These are phyloP conservation scores for Didymella lethalis DNA, from an alignment of 2,329 filamentous ascomycete species.

Conservation along the genomic window DNA sequence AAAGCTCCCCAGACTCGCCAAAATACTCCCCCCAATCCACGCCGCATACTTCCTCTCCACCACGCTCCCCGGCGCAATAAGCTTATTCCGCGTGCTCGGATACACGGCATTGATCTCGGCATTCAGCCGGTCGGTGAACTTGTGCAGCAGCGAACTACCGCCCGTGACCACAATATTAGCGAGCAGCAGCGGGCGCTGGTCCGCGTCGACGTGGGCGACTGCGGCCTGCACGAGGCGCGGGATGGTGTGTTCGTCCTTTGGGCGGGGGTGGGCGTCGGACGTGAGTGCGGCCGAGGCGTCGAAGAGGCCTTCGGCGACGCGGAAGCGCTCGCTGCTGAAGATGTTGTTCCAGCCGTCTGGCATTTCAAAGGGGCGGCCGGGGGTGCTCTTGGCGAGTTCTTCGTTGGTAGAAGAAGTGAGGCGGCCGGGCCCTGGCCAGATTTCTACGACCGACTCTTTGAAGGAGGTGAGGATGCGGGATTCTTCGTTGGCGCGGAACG, in stretches of 20 bases:
- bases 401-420: constrained; percentile 70
- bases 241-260: constrained; percentile 79
- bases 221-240: constrained; percentile 81
- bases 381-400: constrained; percentile 74
- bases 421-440: constrained; percentile 83
- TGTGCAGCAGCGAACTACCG: constrained; percentile 84
- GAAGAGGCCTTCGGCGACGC: constrained; percentile 87
- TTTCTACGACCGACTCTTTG: constrained; percentile 96
- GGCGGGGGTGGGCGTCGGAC: constrained; percentile 59
- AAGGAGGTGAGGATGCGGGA: constrained; percentile 93
- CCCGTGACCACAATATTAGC: constrained; percentile 93
- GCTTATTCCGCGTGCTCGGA: constrained; percentile 84
- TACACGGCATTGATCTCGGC: constrained; percentile 82
- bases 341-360: constrained; percentile 96
- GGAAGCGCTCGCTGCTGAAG: constrained; percentile 88
- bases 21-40: constrained; percentile 96
- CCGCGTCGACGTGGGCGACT: constrained; percentile 83
- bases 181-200: constrained; percentile 82
- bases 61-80: constrained; percentile 85
- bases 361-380: constrained; percentile 93
- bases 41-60: constrained; percentile 90
- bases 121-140: constrained; percentile 90
- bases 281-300: constrained; percentile 79
- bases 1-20: constrained; percentile 94
- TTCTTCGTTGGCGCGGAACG: constrained; percentile 85